Conservation (phyloP, 2,329 filamentous ascomycete species). For the Diplodia intermedia region DNA sequence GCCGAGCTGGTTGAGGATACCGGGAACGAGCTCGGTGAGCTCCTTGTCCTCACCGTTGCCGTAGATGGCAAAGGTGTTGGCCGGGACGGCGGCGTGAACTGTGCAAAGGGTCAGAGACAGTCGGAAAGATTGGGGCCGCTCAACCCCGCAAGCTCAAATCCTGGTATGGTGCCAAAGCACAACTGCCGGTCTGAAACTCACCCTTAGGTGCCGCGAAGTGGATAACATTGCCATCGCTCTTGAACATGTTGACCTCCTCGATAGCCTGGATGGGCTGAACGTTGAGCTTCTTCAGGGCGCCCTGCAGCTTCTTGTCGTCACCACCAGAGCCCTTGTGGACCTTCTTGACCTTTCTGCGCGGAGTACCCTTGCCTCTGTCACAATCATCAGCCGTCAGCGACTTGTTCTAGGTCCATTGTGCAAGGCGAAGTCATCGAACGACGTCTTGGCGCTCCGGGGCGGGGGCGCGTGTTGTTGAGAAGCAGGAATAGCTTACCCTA, state of each 20-base stretch:
- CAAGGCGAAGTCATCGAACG: not conserved
- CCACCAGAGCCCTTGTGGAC: slow-evolving; percentile 89
- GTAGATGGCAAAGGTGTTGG: slow-evolving; percentile 99
- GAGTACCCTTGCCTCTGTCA: slow-evolving; percentile 91
- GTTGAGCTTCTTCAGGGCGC: slow-evolving; percentile 98
- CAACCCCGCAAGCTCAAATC: not conserved
- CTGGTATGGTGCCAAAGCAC: slow-evolving; percentile 2
- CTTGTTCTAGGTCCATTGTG: not conserved
- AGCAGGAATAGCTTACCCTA: slow-evolving; percentile 34
- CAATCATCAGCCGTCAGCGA: slow-evolving; percentile 19
- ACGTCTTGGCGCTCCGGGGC: slow-evolving; percentile 1
- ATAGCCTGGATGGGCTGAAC: slow-evolving; percentile 99
- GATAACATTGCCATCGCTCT: slow-evolving; percentile 99
- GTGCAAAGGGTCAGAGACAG: slow-evolving; percentile 32
- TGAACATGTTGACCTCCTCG: slow-evolving; percentile 99
- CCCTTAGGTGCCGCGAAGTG: slow-evolving; percentile 98
- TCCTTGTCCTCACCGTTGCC: slow-evolving; percentile 99
- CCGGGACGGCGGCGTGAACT: slow-evolving; percentile 97
- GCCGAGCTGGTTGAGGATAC: slow-evolving; percentile 99
- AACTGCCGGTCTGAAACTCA: slow-evolving; percentile 55
- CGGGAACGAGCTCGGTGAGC: slow-evolving; percentile 97
- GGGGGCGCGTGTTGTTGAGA: slow-evolving; percentile 31
- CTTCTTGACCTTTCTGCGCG: slow-evolving; percentile 98
- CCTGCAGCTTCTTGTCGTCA: slow-evolving; percentile 99
- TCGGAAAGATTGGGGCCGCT: too few species aligned